Base-by-base conservation (phyloP, 805 yeast genomes). In the Pichia cephalocereana region DNA sequence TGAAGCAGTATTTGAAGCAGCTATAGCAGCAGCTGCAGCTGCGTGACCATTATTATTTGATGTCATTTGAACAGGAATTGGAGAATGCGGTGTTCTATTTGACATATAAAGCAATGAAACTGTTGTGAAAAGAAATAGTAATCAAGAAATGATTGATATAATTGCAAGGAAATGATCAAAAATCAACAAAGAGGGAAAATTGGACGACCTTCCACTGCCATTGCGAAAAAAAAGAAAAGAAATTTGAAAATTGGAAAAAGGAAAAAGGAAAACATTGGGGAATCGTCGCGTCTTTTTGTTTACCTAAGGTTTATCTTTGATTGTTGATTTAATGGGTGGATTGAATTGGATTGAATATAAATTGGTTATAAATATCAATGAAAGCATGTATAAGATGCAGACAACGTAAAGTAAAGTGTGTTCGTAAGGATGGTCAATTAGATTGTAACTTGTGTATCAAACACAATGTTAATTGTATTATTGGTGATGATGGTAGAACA, bases 11-110 rank as follows among this genome's bases (percentile, higher is more conserved):
- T 51, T 47, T 46, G 57, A 60, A 50, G 66, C 66, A 30, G 68
- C 66, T 46, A 65, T 61, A 34, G 68, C 69, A 28, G 68, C 68
- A 38, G 67, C 65, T 26, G 58, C 61, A 36, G 67, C 37, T 4
- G 26, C 26, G 26, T 23, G 26, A 23, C 26, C 26, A 23, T 23
- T 23, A 23, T 23, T 23, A 23, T 23, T 23, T 5, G 26, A 23
- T 23, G 26, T 23, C 26, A 23, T 23, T 23, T 23, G 26, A 15
- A 9, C 37, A 8, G 17, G n/a, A 14, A 15, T 63, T 38, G 67
- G 62, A 18, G 62, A 58, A 6, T 48, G 41, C 27, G 45, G 51
- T 30, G 45, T 48, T 48, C 51, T 48, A 11, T 40, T 3, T 3
- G 47, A 43, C 50, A 43, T 41, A 23, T 19, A 19, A 4, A 23